A percentile compares a stretch with the other conserved stretches of the same genome.
Evolutionary conservation across 805 yeast species (phyloP).

Genomic region (Ogataea trehalophila): DNA sequence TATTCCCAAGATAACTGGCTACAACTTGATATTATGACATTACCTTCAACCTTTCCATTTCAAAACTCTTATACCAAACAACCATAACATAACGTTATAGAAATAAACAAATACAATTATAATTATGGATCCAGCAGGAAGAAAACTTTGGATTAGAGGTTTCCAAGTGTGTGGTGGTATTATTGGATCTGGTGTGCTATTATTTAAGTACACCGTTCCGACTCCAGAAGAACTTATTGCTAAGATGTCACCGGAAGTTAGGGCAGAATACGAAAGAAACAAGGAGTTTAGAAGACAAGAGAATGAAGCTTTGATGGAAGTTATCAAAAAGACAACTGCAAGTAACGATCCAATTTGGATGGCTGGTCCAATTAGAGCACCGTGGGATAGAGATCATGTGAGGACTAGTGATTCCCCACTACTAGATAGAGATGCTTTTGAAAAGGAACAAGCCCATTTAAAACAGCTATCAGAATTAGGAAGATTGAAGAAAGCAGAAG

Average conservation of each 20-base stretch:
- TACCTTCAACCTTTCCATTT: neutral
- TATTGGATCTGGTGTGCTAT: constrained; percentile 65
- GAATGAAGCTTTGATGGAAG: constrained; percentile 64
- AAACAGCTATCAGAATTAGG: constrained; percentile 36
- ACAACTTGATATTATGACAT: neutral
- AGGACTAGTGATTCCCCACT: constrained; percentile 31
- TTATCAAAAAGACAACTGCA: constrained; percentile 56
- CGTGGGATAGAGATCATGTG: constrained; percentile 51
- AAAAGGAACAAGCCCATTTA: constrained; percentile 41
- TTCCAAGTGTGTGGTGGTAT: constrained; percentile 54
- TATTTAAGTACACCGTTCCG: constrained; percentile 75
- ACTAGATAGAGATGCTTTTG: constrained; percentile 40
- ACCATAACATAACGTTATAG: neutral
- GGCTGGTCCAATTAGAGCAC: constrained; percentile 64
- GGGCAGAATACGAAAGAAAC: constrained; percentile 68
- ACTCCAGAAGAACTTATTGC: constrained; percentile 76
- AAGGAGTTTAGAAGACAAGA: constrained; percentile 58
- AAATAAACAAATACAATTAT: neutral
- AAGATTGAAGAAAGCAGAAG: constrained; percentile 35
- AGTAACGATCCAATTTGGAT: constrained; percentile 81
- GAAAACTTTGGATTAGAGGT: constrained; percentile 25
- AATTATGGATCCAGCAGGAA: constrained; percentile 4
- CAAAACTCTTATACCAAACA: neutral
- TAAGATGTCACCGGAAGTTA: constrained; percentile 74
- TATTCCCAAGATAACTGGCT: too few species aligned